Percentiles rank a stretch among this genome's conserved stretches.
phyloP scores from a whole-genome alignment of 495 filamentous ascomycete genomes.

The Cercophora samala region DNA sequence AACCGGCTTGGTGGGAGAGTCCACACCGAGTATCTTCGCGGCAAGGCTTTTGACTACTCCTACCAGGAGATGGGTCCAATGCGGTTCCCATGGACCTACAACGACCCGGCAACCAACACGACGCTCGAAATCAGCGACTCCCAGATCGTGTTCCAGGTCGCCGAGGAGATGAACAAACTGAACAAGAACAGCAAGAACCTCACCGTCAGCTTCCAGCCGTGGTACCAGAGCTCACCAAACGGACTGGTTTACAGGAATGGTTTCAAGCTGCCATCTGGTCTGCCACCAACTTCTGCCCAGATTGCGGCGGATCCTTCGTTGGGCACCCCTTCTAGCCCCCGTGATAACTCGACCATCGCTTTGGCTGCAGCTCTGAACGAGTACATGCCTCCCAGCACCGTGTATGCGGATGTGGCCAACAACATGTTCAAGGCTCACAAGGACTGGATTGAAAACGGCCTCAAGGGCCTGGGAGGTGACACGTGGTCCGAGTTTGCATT shows the following conservation, averaged over 20 bases:
- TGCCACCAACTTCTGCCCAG: slow-evolving; percentile 45
- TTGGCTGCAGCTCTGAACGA: slow-evolving; percentile 21
- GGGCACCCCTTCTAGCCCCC: slow-evolving; percentile 31
- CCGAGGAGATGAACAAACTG: slow-evolving; percentile 53
- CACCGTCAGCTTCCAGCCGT: slow-evolving; percentile 63
- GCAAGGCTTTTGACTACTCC: slow-evolving; percentile 61
- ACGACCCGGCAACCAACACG: slow-evolving; percentile 46
- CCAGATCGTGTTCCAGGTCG: slow-evolving; percentile 62
- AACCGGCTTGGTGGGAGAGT: slow-evolving; percentile 52
- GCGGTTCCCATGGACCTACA: slow-evolving; percentile 57
- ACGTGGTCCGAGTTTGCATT: slow-evolving; percentile 63
- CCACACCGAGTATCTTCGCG: slow-evolving; percentile 59
- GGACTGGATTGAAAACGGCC: slow-evolving; percentile 37
- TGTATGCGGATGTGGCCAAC: slow-evolving; percentile 45
- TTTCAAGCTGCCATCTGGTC: slow-evolving; percentile 43
- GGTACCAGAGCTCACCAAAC: slow-evolving; percentile 55
- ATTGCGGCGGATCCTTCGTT: slow-evolving; percentile 42
- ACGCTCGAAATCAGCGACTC: slow-evolving; percentile 56
- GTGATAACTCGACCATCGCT: slow-evolving; percentile 30
- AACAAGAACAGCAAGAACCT: slow-evolving; percentile 52
- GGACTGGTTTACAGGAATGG: slow-evolving; percentile 50
- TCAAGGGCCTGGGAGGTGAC: slow-evolving; percentile 38
- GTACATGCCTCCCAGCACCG: slow-evolving; percentile 22
- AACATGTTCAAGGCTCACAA: slow-evolving; percentile 67
- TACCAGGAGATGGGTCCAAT: slow-evolving; percentile 78